Evolutionary conservation across 164 flowering plant species (phyloP).

Genomic region (Brasenia schreberi): DNA sequence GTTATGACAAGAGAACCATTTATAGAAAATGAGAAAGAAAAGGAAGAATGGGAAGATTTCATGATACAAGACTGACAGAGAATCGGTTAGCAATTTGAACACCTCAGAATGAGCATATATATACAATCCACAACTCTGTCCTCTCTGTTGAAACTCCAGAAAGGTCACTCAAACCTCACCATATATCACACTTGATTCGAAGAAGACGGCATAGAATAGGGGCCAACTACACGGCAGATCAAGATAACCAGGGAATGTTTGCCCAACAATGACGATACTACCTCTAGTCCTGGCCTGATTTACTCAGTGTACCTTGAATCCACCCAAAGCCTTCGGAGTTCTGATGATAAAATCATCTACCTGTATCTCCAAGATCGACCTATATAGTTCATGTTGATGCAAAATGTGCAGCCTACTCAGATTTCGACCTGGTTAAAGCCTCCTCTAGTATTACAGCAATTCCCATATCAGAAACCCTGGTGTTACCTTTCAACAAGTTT

Average conservation of each 20-base stretch:
- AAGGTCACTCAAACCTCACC: background rate
- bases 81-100: background rate
- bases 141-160: background rate
- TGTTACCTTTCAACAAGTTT: slow-evolving; percentile 5
- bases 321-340: background rate
- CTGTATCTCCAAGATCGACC: background rate
- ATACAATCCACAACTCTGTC: background rate
- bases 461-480: slow-evolving; percentile 9
- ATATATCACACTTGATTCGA: background rate
- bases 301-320: background rate
- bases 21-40: background rate
- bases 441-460: slow-evolving; percentile 18
- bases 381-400: background rate
- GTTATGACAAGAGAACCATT: background rate
- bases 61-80: background rate
- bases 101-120: background rate
- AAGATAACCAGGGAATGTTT: background rate
- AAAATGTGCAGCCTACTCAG: background rate
- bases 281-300: background rate
- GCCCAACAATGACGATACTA: background rate
- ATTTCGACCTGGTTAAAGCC: slow-evolving; percentile 1
- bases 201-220: background rate
- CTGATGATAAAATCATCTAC: background rate
- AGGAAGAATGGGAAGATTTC: background rate
- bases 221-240: background rate